Percentiles rank a stretch among this genome's conserved stretches.
Conservation (phyloP, 148 eudicot species). For the Arbutus unedo region DNA sequence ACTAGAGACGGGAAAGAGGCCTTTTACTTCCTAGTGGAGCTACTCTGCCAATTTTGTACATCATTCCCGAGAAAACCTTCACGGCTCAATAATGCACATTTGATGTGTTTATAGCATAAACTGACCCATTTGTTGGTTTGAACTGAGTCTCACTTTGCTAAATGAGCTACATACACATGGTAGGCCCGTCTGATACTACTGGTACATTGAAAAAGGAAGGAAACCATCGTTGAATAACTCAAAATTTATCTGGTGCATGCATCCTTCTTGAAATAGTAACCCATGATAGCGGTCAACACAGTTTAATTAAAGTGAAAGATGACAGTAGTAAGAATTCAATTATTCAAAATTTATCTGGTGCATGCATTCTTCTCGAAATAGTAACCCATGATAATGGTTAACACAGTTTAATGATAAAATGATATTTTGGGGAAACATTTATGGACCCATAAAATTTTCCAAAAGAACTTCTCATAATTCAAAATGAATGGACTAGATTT, state of each 20-base stretch:
- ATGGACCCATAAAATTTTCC: too few species aligned
- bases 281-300: not conserved
- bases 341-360: not conserved
- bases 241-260: not conserved
- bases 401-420: constrained; percentile 2
- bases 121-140: not conserved
- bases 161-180: not conserved
- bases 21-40: not conserved
- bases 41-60: not conserved
- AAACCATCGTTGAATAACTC: not conserved
- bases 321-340: too few species aligned
- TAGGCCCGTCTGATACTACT: not conserved
- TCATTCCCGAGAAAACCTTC: not conserved
- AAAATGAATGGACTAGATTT: too few species aligned
- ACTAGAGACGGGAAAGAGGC: not conserved
- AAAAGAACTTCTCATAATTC: too few species aligned
- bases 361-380: constrained; percentile 2
- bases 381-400: not conserved
- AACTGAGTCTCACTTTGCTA: constrained; percentile 7
- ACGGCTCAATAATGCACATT: not conserved
- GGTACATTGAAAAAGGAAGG: not conserved
- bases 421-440: not conserved
- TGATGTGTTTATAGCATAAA: not conserved
- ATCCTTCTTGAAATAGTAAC: constrained; percentile 1
- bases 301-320: not conserved